phyloP scores from a whole-genome alignment of 106 monocot genomes.

The Dioscorea zingiberensis region DNA sequence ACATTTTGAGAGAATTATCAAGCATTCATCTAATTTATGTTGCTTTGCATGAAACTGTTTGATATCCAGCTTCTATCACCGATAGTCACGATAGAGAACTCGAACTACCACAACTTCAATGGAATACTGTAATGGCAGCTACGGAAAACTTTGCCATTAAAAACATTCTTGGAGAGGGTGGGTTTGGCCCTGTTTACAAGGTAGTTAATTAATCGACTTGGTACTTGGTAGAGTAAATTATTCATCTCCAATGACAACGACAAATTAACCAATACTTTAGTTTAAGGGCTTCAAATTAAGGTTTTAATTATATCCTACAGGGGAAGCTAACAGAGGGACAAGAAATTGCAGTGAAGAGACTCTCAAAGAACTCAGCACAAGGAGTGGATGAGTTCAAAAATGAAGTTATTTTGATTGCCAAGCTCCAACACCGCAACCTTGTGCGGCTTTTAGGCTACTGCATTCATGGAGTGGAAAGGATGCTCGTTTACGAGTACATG shows the following conservation, averaged over 20 bases:
- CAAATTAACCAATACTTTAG: not conserved
- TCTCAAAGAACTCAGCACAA: slow-evolving; percentile 19
- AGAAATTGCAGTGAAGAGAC: slow-evolving; percentile 41
- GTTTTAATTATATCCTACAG: not conserved
- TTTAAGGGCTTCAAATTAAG: not conserved
- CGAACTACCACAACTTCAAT: not conserved
- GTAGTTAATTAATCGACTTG: too few relatives aligned
- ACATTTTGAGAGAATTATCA: too few relatives aligned
- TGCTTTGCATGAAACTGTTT: not conserved
- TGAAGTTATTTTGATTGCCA: slow-evolving; percentile 30
- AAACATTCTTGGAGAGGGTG: slow-evolving; percentile 6
- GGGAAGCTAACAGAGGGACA: slow-evolving; percentile 19
- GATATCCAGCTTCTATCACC: too few relatives aligned
- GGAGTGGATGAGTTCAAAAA: slow-evolving; percentile 37
- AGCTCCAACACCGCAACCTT: slow-evolving; percentile 35
- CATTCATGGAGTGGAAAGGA: slow-evolving; percentile 12
- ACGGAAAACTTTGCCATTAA: not conserved
- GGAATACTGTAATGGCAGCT: not conserved
- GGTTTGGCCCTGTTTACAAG: slow-evolving; percentile 10
- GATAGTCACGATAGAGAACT: not conserved
- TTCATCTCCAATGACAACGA: not conserved
- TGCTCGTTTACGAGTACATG: slow-evolving; percentile 26
- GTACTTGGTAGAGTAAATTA: too few relatives aligned
- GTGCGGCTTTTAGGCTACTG: slow-evolving; percentile 25
- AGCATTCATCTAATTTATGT: not conserved